Evolutionary conservation across 805 yeast species (phyloP).

Genomic region (Nakazawaea populi): DNA sequence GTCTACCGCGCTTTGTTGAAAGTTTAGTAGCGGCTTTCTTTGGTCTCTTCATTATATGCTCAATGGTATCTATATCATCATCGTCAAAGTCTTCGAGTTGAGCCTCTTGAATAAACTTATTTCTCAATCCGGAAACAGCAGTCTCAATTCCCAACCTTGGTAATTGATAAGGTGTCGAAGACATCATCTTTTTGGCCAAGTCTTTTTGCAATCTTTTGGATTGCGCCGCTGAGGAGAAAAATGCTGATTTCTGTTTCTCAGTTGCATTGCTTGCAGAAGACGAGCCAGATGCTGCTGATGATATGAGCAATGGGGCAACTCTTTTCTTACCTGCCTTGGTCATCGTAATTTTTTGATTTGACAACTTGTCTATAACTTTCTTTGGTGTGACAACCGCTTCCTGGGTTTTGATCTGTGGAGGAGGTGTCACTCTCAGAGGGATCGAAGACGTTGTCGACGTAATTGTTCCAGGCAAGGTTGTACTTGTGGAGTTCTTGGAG

Average conservation of each 20-base stretch:
- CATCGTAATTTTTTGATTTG: conserved; percentile 46
- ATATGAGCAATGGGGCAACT: conserved; percentile 64
- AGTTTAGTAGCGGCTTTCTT: conserved; percentile 22
- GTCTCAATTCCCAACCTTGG: conserved; percentile 66
- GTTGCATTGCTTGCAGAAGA: not conserved
- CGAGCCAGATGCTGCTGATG: conserved; percentile 27
- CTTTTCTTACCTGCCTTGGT: conserved; percentile 75
- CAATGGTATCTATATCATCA: conserved; percentile 42
- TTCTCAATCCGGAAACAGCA: conserved; percentile 52
- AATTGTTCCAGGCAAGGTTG: not conserved
- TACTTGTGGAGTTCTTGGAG: not conserved
- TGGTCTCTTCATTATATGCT: conserved; percentile 14
- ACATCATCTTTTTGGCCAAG: conserved; percentile 22
- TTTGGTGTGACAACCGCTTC: conserved; percentile 19
- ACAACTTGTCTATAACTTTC: conserved; percentile 5
- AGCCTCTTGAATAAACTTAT: conserved; percentile 25
- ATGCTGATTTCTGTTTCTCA: conserved; percentile 4
- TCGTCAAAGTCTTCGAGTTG: conserved; percentile 19
- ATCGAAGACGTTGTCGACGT: not conserved
- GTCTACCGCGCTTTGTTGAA: conserved; percentile 28
- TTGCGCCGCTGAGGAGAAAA: conserved; percentile 9
- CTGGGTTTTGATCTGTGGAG: not conserved
- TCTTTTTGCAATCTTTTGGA: conserved; percentile 18
- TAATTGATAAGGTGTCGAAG: conserved; percentile 40
- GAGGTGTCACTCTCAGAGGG: not conserved